Conservation (phyloP, 2,329 filamentous ascomycete species). For the Cryphonectria nitschkei region DNA sequence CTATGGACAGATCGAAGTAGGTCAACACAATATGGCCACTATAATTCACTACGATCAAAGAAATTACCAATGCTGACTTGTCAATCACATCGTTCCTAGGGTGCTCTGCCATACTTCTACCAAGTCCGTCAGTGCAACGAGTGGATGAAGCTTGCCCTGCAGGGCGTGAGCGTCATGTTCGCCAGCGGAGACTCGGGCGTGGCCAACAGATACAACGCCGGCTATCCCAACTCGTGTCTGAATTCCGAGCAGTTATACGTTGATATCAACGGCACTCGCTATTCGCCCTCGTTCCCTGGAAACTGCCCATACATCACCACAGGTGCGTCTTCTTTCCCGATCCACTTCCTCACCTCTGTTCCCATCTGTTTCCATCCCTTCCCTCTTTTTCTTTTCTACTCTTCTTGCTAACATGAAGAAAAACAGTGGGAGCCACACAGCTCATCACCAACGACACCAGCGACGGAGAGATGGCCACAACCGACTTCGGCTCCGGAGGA, state of each 20-base stretch:
- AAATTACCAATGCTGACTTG: neutral
- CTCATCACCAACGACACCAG: constrained; percentile 23
- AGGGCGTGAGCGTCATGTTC: constrained; percentile 51
- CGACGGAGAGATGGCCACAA: constrained; percentile 32
- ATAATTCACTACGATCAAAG: too few relatives aligned
- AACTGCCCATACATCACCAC: constrained; percentile 30
- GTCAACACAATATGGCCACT: neutral
- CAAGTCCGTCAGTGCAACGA: constrained; percentile 54
- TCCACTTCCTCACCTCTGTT: constrained; percentile 23
- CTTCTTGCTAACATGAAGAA: constrained; percentile 7
- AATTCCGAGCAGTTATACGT: constrained; percentile 18
- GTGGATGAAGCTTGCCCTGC: constrained; percentile 56
- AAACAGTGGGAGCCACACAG: constrained; percentile 19
- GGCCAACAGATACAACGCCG: constrained; percentile 25
- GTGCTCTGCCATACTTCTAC: constrained; percentile 49
- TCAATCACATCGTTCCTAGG: neutral
- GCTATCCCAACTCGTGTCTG: constrained; percentile 21
- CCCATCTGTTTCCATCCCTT: too few relatives aligned
- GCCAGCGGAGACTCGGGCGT: constrained; percentile 52
- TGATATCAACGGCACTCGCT: constrained; percentile 26
- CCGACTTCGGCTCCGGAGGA: constrained; percentile 43
- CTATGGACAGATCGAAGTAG: constrained; percentile 17
- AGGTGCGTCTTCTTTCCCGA: constrained; percentile 28
- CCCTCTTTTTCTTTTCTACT: too few relatives aligned
- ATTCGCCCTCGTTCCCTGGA: constrained; percentile 21